Percentiles rank a stretch among this genome's conserved stretches.
Evolutionary conservation across 352 stramenopile genomes (phyloP).

Genomic region (Globisporangium alternatum): DNA sequence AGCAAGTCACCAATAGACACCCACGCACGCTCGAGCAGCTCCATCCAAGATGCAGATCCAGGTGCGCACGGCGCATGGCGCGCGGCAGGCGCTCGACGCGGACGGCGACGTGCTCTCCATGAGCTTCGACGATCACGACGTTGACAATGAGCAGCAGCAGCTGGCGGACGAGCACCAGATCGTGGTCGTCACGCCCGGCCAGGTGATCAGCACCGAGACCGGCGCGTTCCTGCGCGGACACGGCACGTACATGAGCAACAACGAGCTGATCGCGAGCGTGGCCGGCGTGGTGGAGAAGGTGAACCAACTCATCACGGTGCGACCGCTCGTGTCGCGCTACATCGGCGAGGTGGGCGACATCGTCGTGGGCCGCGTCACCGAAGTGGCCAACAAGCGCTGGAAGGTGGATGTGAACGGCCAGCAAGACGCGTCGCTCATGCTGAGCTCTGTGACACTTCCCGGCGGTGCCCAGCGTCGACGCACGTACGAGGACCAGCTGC

Average conservation of each 20-base stretch:
- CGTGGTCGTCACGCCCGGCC: conserved; percentile 68
- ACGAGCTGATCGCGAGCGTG: conserved; percentile 90
- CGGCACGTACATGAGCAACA: conserved; percentile 92
- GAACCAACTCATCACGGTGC: conserved; percentile 95
- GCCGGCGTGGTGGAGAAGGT: conserved; percentile 94
- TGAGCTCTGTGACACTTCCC: conserved; percentile 94
- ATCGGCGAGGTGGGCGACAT: conserved; percentile 96
- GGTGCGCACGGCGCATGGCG: conserved; percentile 10
- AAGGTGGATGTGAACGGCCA: conserved; percentile 92
- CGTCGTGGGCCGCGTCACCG: conserved; percentile 93
- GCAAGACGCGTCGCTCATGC: conserved; percentile 85
- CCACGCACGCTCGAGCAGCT: not conserved
- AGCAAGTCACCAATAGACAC: conserved; percentile 5
- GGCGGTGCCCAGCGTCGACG: conserved; percentile 94
- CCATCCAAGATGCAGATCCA: conserved; percentile 21
- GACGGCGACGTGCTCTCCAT: conserved; percentile 18
- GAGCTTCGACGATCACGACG: not conserved
- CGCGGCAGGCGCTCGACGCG: not conserved
- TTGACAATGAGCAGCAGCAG: conserved; percentile 9
- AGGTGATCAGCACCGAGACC: conserved; percentile 77
- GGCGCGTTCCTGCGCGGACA: conserved; percentile 90
- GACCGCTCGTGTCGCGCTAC: conserved; percentile 90
- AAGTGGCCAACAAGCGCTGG: conserved; percentile 94
- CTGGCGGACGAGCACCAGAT: conserved; percentile 39
- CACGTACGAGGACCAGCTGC: conserved; percentile 96